Evolutionary conservation across 352 stramenopile species (phyloP), one percentile per base, ranked within the genome.

Genomic region (Pythium rhizo-oryzae): DNA sequence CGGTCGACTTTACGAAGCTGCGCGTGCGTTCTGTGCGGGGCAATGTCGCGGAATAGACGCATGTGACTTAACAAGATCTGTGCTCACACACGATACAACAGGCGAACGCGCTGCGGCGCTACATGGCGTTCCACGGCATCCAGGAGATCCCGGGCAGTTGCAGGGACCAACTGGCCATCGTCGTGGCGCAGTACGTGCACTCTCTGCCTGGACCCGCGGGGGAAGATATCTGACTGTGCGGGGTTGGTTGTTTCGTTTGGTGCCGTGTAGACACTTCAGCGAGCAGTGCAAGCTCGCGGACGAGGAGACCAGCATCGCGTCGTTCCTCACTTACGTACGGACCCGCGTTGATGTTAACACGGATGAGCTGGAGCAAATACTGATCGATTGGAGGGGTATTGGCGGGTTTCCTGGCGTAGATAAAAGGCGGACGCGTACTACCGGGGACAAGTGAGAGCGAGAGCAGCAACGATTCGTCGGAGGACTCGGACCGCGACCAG

Each of bases 1-100:
- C 75, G 21, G 82, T 91, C 44, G 85, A 91, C 75, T 93, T 93
- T 52, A 91, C 82, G 52, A 72, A 80, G 70, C 71, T 93, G 65
- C 76, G 67, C 69, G 85, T 93, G 60, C 62, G 76, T 64, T 35
- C 28, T 39, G 19, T 9, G 37, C 37, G 37, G 9, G 37, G 37
- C 37, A 43, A 8, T 28, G n/a, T 21, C 13, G 19, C 43, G 56
- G 9, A 23, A 3, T 19, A 25, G 16, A 6, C 4, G 4, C 18
- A 7, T 46, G 13, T 59, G 52, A 5, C 25, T n/a, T 28, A n/a
- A 24, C 23, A 8, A 30, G 7, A 59, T 24, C 1, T 43, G 37
- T 60, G 51, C 53, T 23, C 39, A 24, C 43, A 16, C 21, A 21
- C 25, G 23, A n/a, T n/a, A n/a, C n/a, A n/a, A 24, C 24, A 74